Conservation (phyloP, 768 basidiomycete species). For the Sporobolomyces phaffii region DNA sequence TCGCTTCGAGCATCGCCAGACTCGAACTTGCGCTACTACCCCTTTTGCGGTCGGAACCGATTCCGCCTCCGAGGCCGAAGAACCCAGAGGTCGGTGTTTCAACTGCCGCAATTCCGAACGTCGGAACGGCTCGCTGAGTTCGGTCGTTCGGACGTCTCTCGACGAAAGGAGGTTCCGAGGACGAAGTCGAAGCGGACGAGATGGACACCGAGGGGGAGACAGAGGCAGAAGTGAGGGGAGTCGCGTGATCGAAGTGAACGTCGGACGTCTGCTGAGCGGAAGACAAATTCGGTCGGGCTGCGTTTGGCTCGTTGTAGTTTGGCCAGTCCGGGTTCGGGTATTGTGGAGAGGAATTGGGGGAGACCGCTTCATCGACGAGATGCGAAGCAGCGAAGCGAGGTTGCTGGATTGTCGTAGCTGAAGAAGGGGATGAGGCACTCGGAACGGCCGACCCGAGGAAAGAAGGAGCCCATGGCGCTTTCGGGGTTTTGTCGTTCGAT, state of each 20-base stretch:
- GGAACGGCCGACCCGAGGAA: background rate
- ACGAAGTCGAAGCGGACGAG: background rate
- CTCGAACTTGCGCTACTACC: slow-evolving; percentile 24
- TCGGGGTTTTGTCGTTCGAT: slow-evolving; percentile 2
- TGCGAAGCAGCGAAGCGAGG: background rate
- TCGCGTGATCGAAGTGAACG: background rate
- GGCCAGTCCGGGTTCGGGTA: slow-evolving; percentile 9
- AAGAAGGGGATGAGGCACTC: background rate
- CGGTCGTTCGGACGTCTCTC: background rate
- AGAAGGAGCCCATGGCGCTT: slow-evolving; percentile 5
- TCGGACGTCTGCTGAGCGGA: background rate
- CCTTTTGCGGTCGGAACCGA: slow-evolving; percentile 6
- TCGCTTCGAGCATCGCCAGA: slow-evolving; percentile 1
- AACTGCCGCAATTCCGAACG: slow-evolving; percentile 28
- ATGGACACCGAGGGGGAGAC: background rate
- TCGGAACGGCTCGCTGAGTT: slow-evolving; percentile 1
- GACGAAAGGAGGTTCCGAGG: background rate
- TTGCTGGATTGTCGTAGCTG: background rate
- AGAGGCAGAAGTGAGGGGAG: background rate
- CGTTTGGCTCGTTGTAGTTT: background rate
- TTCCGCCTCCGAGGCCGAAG: slow-evolving; percentile 1
- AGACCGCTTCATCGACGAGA: background rate
- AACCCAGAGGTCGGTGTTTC: background rate
- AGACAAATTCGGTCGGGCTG: background rate
- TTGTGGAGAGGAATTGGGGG: background rate